phyloP scores from a whole-genome alignment of 345 rosid species.

The Lumnitzera littorea region DNA sequence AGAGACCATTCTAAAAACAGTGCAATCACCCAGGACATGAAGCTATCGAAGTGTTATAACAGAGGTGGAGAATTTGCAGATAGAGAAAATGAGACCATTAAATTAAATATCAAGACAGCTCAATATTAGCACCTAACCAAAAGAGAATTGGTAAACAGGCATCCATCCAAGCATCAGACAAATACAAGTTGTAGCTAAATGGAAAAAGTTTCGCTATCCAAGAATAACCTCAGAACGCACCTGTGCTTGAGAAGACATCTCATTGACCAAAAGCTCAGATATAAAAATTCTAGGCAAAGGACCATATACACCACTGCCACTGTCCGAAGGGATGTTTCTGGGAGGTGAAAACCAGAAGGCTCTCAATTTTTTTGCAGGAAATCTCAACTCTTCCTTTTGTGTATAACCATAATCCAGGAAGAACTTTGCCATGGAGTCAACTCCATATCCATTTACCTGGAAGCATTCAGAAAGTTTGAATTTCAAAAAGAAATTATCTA shows the following conservation, averaged over 20 bases:
- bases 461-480: not conserved
- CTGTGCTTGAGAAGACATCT: slow-evolving; percentile 71
- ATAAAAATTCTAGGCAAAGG: slow-evolving; percentile 87
- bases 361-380: slow-evolving; percentile 84
- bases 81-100: too few relatives aligned
- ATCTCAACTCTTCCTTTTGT: slow-evolving; percentile 62
- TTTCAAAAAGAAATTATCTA: not conserved
- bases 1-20: too few relatives aligned
- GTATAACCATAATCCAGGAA: slow-evolving; percentile 84
- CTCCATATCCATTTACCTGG: slow-evolving; percentile 74
- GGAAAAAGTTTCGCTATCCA: not conserved
- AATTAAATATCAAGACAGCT: too few relatives aligned
- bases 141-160: too few relatives aligned
- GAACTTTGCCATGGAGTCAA: slow-evolving; percentile 65
- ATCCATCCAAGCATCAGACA: too few relatives aligned
- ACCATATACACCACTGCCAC: slow-evolving; percentile 52
- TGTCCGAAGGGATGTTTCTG: slow-evolving; percentile 17
- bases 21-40: too few relatives aligned
- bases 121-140: too few relatives aligned
- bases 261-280: slow-evolving; percentile 86
- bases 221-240: slow-evolving; percentile 18
- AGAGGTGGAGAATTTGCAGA: too few relatives aligned
- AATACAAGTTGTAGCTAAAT: not conserved
- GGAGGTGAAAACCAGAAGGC: slow-evolving; percentile 98
- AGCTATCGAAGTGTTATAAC: too few relatives aligned